Base-by-base conservation (phyloP, 345 rosid species). In the Raphanus sativus region DNA sequence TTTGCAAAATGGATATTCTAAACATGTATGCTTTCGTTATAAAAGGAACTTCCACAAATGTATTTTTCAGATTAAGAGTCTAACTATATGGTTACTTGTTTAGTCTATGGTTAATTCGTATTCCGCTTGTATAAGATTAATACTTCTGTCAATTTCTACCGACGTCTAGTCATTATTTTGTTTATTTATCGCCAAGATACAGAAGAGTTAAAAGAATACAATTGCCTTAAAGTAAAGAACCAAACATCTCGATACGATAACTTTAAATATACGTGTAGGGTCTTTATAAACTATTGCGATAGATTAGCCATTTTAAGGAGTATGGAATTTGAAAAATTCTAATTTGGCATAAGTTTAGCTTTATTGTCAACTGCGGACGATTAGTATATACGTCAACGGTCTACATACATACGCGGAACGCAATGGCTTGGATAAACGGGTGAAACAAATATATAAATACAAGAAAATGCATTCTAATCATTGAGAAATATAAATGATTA, bases 401-500 rank as follows among this genome's bases (percentile, higher is more conserved):
- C 48, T 40, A 33, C 12, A 42, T 75, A 45, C 52, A 50, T 60
- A 68, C 68, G 68, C 68, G 17, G 11, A 61, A 69, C 75, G 21
- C 74, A 56, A 76, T 70, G 56, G 64, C 56, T 76, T 69, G 70
- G 33, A 34, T 45, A 36, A 54, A 24, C 3, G 28, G 69, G 13
- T 60, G 1, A 71, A 61, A 36, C 15, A 52, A 58, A 32, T 65
- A 48, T 66, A 25, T n/a, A 66, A 65, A 45, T 32, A 58, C 34
- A 42, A 29, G 68, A 68, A 75, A 28, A 62, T 62, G 40, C 64
- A 48, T 42, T 58, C 73, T 72, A 65, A 45, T 60, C 60, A 71
- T 71, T 78, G 69, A 72, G 56, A 78, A 33, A 72, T 67, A 8
- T 45, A 67, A 50, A 79, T 73, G 65, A 79, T 73, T 73, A 79